These are phyloP conservation scores for Russula sp. DNA, from an alignment of 768 basidiomycete species.

Conservation along the genomic window DNA sequence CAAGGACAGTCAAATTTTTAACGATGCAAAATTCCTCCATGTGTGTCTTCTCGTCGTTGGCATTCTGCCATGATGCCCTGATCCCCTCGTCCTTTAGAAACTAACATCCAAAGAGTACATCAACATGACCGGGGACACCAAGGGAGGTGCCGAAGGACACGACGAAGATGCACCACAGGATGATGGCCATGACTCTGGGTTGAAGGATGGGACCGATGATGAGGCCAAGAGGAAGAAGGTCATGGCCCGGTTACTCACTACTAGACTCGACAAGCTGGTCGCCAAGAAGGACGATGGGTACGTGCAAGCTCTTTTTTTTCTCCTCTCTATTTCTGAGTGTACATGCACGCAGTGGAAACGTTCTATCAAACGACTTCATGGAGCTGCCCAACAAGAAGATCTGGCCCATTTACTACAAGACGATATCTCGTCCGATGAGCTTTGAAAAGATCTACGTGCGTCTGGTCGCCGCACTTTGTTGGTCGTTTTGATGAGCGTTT, in stretches of 20 bases:
- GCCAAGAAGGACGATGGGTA: conserved; percentile 66
- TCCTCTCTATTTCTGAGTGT: conserved; percentile 2
- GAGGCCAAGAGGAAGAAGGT: conserved; percentile 47
- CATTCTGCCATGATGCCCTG: neutral
- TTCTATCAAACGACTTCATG: conserved; percentile 71
- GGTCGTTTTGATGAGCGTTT: neutral
- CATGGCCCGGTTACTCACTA: conserved; percentile 58
- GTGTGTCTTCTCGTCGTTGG: conserved; percentile 43
- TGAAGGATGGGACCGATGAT: conserved; percentile 38
- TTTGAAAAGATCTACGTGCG: conserved; percentile 71
- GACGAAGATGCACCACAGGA: conserved; percentile 26
- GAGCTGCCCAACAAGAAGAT: conserved; percentile 72
- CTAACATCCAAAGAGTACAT: conserved; percentile 40
- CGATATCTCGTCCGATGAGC: conserved; percentile 73
- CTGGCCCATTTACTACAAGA: conserved; percentile 74
- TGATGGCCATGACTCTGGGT: conserved; percentile 35
- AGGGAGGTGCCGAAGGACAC: conserved; percentile 31
- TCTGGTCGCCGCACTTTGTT: conserved; percentile 18
- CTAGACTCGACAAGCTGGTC: conserved; percentile 62
- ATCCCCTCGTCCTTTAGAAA: conserved; percentile 32
- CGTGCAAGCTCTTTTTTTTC: conserved; percentile 25
- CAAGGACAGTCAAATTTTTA: conserved; percentile 70
- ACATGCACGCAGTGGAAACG: conserved; percentile 45
- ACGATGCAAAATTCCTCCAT: conserved; percentile 74
- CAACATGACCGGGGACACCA: conserved; percentile 37